Base-by-base conservation (phyloP, 306 rosid genomes). In the Astragalus glycyphyllos region DNA sequence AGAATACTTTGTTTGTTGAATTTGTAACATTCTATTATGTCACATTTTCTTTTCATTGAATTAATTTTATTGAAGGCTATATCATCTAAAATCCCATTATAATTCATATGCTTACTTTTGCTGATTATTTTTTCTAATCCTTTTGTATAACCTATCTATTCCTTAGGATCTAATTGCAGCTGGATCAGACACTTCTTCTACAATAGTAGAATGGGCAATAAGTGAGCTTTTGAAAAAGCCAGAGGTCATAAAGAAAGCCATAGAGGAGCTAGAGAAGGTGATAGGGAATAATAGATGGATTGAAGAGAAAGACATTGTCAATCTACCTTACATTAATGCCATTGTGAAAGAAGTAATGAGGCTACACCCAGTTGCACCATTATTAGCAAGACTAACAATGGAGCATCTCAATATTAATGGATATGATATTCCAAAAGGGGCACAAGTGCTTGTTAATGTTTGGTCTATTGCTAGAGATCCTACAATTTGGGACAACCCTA, bases 241-340 rank as follows among this genome's bases (percentile, higher is more conserved):
- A 11, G 86, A 88, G 67, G 15, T 79, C 0, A 78, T 92, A 58
- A 75, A 82, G 17, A 84, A 60, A 29, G 96, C 91, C 5, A 64
- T 74, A 0, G 92, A 90, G 44, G 98, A 92, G 34, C 69, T 92
- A 13, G 96, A 90, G 60, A 77, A 67, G 11, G 92, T 92, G 1
- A 75, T 88, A 13, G 96, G 96, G 11, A 83, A 82, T 71, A 90
- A 88, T 0, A 84, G 88, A 75, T 92, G 98, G 96, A 96, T 90
- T 12, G 96, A 90, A 75, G 98, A 92, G 72, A 69, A 84, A 0
- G 98, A 92, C 84, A 63, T 92, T 13, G 75, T 13, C 0, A 79
- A 88, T 44, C 66, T 92, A 8, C 91, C 96, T 0, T 90, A 77
- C 61, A 4, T 92, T 0, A 58, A 77, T 37, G 82, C 91, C 4